Evolutionary conservation across 257 asterid species (phyloP).

Genomic region (Craterostigma plantagineum): DNA sequence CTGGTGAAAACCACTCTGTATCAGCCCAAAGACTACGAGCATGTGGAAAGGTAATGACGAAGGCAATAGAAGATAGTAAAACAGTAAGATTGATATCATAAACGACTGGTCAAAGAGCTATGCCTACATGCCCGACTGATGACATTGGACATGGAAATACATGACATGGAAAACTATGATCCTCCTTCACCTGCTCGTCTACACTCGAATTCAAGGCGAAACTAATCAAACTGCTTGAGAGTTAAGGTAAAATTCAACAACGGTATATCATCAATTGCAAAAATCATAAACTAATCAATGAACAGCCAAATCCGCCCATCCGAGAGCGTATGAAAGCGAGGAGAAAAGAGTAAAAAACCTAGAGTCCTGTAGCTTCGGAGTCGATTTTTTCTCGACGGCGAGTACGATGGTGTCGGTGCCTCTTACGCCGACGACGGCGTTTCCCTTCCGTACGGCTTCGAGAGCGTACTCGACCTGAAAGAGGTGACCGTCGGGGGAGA

Average conservation of each 20-base stretch:
- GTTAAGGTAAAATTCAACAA: too few relatives aligned
- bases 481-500: conserved; percentile 94
- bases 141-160: too few relatives aligned
- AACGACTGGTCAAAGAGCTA: neutral
- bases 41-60: too few relatives aligned
- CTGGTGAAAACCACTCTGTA: too few relatives aligned
- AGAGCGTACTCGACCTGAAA: conserved; percentile 97
- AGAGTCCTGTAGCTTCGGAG: conserved; percentile 94
- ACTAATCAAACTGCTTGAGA: too few relatives aligned
- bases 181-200: too few relatives aligned
- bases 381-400: conserved; percentile 90
- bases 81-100: neutral
- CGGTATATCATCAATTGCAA: too few relatives aligned
- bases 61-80: too few relatives aligned
- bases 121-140: neutral
- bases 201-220: too few relatives aligned
- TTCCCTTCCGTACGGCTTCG: conserved; percentile 95
- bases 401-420: conserved; percentile 76
- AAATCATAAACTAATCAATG: too few relatives aligned
- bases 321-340: conserved; percentile 2
- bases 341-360: neutral
- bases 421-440: conserved; percentile 46
- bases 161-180: too few relatives aligned
- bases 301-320: conserved; percentile 5
- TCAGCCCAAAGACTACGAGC: too few relatives aligned